Evolutionary conservation across 2,329 filamentous ascomycete species (phyloP), one percentile per base, ranked within the genome.

Genomic region (Colletotrichum liaoningense): DNA sequence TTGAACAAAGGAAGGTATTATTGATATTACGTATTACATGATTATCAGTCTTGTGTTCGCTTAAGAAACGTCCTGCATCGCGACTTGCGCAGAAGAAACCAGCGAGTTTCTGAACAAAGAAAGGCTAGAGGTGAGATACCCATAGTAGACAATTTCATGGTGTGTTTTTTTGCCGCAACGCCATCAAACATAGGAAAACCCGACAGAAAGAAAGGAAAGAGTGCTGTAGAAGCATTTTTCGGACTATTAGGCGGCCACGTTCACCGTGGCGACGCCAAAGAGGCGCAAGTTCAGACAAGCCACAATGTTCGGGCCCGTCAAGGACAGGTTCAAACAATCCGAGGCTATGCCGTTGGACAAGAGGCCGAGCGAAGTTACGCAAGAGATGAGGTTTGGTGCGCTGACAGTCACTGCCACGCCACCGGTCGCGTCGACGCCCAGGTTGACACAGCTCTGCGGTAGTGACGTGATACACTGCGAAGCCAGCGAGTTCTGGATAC

Each of bases 231-330:
- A 24, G 38, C 67, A 38, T 56, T 19, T 28, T 14, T 16, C 24
- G 8, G 35, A 55, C 54, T 56, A 60, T 49, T 22, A 14, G 8
- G 46, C 57, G 30, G 42, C 28, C 14, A 46, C 70, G 12, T 42
- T 70, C 5, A 70, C 70, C 9, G 14, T n/a, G 24, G 67, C 70
- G 24, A 73, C 1, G 19, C 70, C 70, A 56, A 73, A 73, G n/a
- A 73, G 26, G 22, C 70, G 63, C 16, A 73, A 9, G 46, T 73
- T 73, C 52, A 73, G 12, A 22, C 70, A 73, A 5, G 38, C 26
- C 14, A 65, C 67, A 19, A 73, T 60, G 59, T n/a, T 67, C 5
- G 28, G 14, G 16, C 49, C 49, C 33, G 28, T 28, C 59, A 22
- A 69, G 4, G 42, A 24, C 9, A 63, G 14, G 26, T 69, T 69